Conservation (phyloP, 331 rosid genomes). For the Quercus tomentella region DNA sequence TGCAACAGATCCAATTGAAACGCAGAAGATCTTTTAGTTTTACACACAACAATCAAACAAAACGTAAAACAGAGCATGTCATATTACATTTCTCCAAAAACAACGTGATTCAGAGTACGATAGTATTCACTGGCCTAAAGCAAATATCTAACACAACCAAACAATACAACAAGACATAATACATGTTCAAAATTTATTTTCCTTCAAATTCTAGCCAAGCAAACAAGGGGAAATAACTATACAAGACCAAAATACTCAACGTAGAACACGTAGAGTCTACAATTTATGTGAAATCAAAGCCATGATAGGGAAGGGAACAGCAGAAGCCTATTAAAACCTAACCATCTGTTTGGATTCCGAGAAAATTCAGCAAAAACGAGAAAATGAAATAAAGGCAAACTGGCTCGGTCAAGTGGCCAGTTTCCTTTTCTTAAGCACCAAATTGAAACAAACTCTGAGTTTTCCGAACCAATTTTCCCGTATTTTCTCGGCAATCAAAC, state of each 20-base stretch:
- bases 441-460: neutral
- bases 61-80: neutral
- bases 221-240: neutral
- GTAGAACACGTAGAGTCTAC: neutral
- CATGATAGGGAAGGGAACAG: neutral
- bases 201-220: neutral
- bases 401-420: neutral
- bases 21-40: neutral
- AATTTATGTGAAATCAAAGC: neutral
- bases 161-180: neutral
- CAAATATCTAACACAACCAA: neutral
- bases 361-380: neutral
- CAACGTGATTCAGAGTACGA: neutral
- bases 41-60: neutral
- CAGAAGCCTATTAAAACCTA: neutral
- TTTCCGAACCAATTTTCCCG: neutral
- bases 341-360: neutral
- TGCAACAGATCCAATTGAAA: neutral
- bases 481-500: constrained; percentile 14
- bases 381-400: neutral
- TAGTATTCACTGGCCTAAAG: neutral
- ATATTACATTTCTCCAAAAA: neutral
- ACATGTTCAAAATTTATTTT: neutral
- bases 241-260: neutral
- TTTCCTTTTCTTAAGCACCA: neutral